These are phyloP conservation scores for Umbelopsis sp. DNA, from an alignment of 192 early-diverging fungal species.

Conservation along the genomic window DNA sequence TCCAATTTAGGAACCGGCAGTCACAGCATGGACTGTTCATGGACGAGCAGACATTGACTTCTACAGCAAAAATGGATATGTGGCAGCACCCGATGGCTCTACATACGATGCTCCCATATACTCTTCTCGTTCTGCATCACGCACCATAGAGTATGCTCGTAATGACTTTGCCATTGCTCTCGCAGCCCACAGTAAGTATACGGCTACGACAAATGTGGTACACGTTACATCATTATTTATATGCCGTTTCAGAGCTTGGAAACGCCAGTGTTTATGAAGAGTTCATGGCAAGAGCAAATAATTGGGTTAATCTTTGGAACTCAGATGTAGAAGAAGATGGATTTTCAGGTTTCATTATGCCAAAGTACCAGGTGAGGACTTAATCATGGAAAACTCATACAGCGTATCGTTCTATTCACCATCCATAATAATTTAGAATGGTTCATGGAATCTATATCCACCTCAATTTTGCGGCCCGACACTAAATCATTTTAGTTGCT, in stretches of 20 bases:
- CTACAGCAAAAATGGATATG: conserved; percentile 29
- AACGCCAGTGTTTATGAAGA: neutral
- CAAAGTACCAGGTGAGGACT: conserved; percentile 16
- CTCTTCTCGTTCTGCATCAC: conserved; percentile 10
- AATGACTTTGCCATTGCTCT: conserved; percentile 32
- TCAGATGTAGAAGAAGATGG: conserved; percentile 18
- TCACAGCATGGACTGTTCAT: neutral
- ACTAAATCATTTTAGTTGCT: conserved; percentile 4
- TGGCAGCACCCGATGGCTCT: neutral
- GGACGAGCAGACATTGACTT: conserved; percentile 25
- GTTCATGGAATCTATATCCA: neutral
- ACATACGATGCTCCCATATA: neutral
- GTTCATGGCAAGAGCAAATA: conserved; percentile 23
- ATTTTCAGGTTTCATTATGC: conserved; percentile 31
- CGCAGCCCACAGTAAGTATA: conserved; percentile 17
- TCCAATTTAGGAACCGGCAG: neutral
- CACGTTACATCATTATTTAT: neutral
- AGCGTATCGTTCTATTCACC: neutral
- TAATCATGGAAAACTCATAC: neutral
- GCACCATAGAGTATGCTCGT: conserved; percentile 39
- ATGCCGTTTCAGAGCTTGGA: neutral
- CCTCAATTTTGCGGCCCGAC: conserved; percentile 9
- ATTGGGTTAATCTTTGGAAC: conserved; percentile 42
- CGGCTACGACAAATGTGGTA: no score
- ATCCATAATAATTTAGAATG: neutral